Percentiles rank a stretch among this genome's conserved stretches.
These are phyloP conservation scores for Chaetoscypha palmicola DNA, from an alignment of 2,329 filamentous ascomycete species.

Conservation along the genomic window DNA sequence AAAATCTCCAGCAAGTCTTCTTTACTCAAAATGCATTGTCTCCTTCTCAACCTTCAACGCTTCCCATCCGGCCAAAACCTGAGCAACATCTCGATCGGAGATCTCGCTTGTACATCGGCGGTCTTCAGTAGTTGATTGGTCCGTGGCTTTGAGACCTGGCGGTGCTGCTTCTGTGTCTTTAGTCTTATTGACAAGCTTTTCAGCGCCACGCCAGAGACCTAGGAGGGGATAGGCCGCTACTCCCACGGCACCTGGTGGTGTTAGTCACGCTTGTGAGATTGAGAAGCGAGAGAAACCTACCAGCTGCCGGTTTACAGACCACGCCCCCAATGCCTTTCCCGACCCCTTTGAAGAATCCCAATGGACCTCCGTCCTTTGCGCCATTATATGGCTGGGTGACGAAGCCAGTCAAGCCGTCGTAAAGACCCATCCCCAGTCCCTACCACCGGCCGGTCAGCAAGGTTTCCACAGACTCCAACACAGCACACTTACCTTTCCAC, in stretches of 20 bases:
- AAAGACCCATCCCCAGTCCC: conserved; percentile 55
- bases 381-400: conserved; percentile 51
- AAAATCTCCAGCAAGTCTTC: no score
- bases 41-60: no score
- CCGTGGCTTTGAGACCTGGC: no score
- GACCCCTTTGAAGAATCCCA: conserved; percentile 44
- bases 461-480: conserved; percentile 39
- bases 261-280: neutral
- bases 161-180: no score
- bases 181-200: neutral
- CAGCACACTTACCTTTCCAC: conserved; percentile 37
- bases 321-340: conserved; percentile 57
- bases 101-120: no score
- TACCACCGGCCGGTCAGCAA: conserved; percentile 49
- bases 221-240: neutral
- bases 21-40: no score
- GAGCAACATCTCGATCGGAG: no score
- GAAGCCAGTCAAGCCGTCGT: conserved; percentile 56
- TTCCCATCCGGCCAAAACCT: no score
- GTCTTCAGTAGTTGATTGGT: no score
- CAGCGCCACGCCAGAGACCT: neutral
- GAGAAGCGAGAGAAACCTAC: conserved; percentile 1
- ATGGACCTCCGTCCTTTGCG: conserved; percentile 44
- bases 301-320: conserved; percentile 54
- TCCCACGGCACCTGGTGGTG: neutral